phyloP scores from a whole-genome alignment of 257 asterid species.

The Ligustrum vulgare region DNA sequence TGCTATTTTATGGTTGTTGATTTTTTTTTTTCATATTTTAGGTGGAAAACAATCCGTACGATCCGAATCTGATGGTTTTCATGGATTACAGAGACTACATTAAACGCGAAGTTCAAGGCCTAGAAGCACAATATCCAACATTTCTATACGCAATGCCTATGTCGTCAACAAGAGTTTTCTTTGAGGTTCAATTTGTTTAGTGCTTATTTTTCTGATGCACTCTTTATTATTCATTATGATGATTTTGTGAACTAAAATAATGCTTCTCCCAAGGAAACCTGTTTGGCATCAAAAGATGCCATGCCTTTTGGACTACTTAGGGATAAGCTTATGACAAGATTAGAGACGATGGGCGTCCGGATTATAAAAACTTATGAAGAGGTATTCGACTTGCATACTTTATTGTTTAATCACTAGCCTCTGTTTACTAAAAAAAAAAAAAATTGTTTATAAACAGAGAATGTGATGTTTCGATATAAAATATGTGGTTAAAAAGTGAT shows the following conservation, averaged over 20 bases:
- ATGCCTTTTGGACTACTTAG: constrained; percentile 87
- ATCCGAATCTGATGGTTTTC: constrained; percentile 92
- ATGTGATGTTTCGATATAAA: no score
- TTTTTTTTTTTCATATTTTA: constrained; percentile 22
- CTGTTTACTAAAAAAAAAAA: no score
- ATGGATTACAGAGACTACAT: constrained; percentile 93
- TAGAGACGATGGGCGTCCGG: constrained; percentile 84
- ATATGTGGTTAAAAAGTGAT: no score
- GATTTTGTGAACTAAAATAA: not conserved
- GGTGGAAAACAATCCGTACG: constrained; percentile 97
- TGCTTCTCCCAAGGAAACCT: constrained; percentile 75
- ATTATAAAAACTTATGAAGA: constrained; percentile 78
- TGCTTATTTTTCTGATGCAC: not conserved
- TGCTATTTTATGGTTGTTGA: not conserved
- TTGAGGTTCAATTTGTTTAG: constrained; percentile 56
- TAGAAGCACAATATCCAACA: constrained; percentile 80
- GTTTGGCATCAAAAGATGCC: constrained; percentile 94
- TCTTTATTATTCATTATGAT: not conserved
- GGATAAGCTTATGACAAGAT: constrained; percentile 79
- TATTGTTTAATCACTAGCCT: not conserved
- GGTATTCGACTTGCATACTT: constrained; percentile 42
- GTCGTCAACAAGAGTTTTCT: constrained; percentile 85
- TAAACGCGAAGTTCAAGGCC: constrained; percentile 44
- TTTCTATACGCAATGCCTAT: constrained; percentile 98
- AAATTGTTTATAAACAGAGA: no score